Percentiles rank a stretch among this genome's conserved stretches.
Evolutionary conservation across 2,329 filamentous ascomycete genomes (phyloP).

Genomic region (Helotiales sp.): DNA sequence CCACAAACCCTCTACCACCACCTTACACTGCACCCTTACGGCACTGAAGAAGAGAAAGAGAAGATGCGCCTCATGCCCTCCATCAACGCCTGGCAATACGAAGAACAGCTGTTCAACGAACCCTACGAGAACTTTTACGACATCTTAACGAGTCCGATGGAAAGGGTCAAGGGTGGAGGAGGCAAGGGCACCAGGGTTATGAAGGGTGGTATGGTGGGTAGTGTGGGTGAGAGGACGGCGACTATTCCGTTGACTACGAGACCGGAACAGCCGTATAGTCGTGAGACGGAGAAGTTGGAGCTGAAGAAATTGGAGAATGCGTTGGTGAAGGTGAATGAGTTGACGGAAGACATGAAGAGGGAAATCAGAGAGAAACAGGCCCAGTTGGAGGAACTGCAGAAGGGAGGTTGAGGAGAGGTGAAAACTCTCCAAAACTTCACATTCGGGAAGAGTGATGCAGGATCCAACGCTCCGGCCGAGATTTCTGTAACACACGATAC

Average conservation of each 20-base stretch:
- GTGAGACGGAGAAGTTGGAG: constrained; percentile 69
- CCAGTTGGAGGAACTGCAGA: constrained; percentile 1
- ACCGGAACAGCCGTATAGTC: constrained; percentile 74
- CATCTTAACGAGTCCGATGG: constrained; percentile 71
- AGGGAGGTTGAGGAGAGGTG: neutral
- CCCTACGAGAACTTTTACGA: constrained; percentile 93
- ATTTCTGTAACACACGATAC: neutral
- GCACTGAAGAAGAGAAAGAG: constrained; percentile 72
- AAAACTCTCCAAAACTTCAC: neutral
- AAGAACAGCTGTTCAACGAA: constrained; percentile 97
- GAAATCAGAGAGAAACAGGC: constrained; percentile 38
- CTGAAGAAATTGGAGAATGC: constrained; percentile 67
- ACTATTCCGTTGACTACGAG: constrained; percentile 73
- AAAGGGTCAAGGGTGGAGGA: constrained; percentile 58
- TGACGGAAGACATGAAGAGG: constrained; percentile 33
- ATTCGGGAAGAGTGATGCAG: neutral
- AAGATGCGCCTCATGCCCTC: constrained; percentile 62
- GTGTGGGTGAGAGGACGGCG: constrained; percentile 68
- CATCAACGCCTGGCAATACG: constrained; percentile 81
- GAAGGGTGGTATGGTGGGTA: constrained; percentile 44
- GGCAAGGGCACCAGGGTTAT: constrained; percentile 59
- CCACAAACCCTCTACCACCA: constrained; percentile 95
- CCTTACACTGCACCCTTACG: constrained; percentile 88
- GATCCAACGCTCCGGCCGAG: neutral
- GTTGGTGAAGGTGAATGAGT: constrained; percentile 63